Percentiles rank a stretch among this genome's conserved stretches.
Evolutionary conservation across 2,329 filamentous ascomycete genomes (phyloP).

Genomic region (Neofusicoccum umdonicola): DNA sequence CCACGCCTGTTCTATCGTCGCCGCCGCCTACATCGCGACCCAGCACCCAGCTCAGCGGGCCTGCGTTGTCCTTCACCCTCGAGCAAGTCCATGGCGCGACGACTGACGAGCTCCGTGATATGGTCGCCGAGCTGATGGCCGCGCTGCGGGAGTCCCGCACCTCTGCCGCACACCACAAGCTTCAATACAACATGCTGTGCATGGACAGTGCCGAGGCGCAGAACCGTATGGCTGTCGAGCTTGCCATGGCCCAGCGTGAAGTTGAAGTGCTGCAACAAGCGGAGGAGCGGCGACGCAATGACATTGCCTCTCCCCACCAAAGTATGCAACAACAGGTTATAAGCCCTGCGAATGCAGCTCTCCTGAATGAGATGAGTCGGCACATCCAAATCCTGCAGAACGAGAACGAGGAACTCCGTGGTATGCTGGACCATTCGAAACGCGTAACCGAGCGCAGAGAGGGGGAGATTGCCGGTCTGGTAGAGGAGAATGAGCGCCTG

Average conservation of each 20-base stretch:
- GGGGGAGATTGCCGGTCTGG: conserved; percentile 66
- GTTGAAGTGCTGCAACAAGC: conserved; percentile 77
- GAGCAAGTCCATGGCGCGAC: conserved; percentile 54
- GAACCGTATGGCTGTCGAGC: conserved; percentile 84
- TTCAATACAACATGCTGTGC: conserved; percentile 81
- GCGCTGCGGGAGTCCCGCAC: conserved; percentile 69
- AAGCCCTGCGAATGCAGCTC: conserved; percentile 55
- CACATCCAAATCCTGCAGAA: conserved; percentile 65
- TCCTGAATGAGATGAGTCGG: conserved; percentile 47
- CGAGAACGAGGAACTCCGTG: conserved; percentile 63
- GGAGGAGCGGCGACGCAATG: conserved; percentile 63
- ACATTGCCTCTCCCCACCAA: conserved; percentile 53
- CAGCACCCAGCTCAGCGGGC: neutral
- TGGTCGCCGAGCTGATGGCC: conserved; percentile 52
- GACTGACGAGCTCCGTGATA: conserved; percentile 52
- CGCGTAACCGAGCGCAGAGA: conserved; percentile 76
- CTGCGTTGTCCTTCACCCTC: conserved; percentile 44
- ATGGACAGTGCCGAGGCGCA: conserved; percentile 82
- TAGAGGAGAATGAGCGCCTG: conserved; percentile 73
- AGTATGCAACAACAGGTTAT: conserved; percentile 50
- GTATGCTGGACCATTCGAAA: conserved; percentile 70
- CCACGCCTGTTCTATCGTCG: conserved; percentile 48
- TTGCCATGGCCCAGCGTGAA: conserved; percentile 85
- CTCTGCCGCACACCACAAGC: conserved; percentile 83
- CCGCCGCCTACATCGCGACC: conserved; percentile 45